Evolutionary conservation across 225 moss, liverwort and hornwort genomes (phyloP), one percentile per base, ranked within the genome.

Genomic region (Sphagnum tenellum): DNA sequence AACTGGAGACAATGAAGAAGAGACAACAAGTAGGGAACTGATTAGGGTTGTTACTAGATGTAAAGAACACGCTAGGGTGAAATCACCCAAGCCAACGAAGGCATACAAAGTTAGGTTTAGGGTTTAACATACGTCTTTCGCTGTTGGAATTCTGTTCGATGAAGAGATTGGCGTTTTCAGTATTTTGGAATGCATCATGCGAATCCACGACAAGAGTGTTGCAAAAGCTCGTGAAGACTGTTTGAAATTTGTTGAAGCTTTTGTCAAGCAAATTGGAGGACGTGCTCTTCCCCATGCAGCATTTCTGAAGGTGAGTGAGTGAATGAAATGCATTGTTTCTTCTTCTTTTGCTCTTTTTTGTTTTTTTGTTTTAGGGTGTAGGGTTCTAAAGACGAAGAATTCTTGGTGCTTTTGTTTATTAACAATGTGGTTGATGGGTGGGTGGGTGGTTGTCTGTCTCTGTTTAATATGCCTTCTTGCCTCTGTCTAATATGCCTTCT

Each of bases 61-160:
- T 29, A 29, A 29, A 29, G 29, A 29, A 29, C 29, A 29, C 29
- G 29, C 29, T 29, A 60, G 29, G 10, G 61, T 61, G 61, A 8
- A 61, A 47, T 2, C 4, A 10, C n/a, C n/a, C n/a, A n/a, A n/a
- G n/a, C n/a, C n/a, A n/a, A n/a, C n/a, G n/a, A n/a, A n/a, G n/a
- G n/a, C n/a, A n/a, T n/a, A n/a, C n/a, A n/a, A n/a, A n/a, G n/a
- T n/a, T n/a, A n/a, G n/a, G n/a, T n/a, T n/a, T n/a, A n/a, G n/a
- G n/a, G n/a, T n/a, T n/a, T n/a, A n/a, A 66, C 84, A 90, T 57
- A 9, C 86, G 8, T 88, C 94, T 2, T 88, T 82, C 73, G 82
- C 88, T 2, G 86, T 94, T 54, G 84, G 88, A 45, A 55, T 88
- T 56, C 67, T 94, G 60, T 90, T 94, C 67, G 90, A 94, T 50